Evolutionary conservation across 1,284 basidiomycete species (phyloP).

Genomic region (Ustilago nuda): DNA sequence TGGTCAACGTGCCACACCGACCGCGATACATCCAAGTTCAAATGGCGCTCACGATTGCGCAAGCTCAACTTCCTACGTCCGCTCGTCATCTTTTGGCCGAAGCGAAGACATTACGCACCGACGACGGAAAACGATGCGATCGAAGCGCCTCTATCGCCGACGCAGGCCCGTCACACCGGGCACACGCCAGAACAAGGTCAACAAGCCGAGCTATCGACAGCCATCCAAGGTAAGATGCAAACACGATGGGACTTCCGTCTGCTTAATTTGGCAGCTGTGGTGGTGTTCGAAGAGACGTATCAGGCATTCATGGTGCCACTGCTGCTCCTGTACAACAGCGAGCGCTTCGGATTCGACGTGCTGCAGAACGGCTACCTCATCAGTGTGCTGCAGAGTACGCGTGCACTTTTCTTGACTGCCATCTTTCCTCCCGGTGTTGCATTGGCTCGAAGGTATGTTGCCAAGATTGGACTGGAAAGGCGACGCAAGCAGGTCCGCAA

Average conservation of each 20-base stretch:
- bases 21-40: constrained; percentile 36
- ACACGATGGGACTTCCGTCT: constrained; percentile 51
- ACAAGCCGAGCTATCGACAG: constrained; percentile 27
- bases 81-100: constrained; percentile 55
- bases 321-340: constrained; percentile 63
- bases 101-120: constrained; percentile 29
- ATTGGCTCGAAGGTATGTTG: constrained; percentile 43
- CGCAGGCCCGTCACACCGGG: background rate
- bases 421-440: constrained; percentile 58
- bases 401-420: constrained; percentile 57
- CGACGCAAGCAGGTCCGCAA: constrained; percentile 30
- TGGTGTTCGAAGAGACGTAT: constrained; percentile 61
- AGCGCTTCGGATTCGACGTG: constrained; percentile 57
- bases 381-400: constrained; percentile 54
- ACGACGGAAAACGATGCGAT: constrained; percentile 36
- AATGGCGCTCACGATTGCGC: constrained; percentile 44
- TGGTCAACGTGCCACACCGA: constrained; percentile 40
- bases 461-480: constrained; percentile 38
- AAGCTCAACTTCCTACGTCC: constrained; percentile 58
- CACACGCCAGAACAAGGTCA: background rate
- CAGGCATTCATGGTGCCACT: constrained; percentile 63
- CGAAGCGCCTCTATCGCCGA: constrained; percentile 23
- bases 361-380: constrained; percentile 63
- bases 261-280: constrained; percentile 55
- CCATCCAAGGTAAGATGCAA: constrained; percentile 26